Evolutionary conservation across 2,329 filamentous ascomycete genomes (phyloP).

Genomic region (Cladophialophora bantiana): DNA sequence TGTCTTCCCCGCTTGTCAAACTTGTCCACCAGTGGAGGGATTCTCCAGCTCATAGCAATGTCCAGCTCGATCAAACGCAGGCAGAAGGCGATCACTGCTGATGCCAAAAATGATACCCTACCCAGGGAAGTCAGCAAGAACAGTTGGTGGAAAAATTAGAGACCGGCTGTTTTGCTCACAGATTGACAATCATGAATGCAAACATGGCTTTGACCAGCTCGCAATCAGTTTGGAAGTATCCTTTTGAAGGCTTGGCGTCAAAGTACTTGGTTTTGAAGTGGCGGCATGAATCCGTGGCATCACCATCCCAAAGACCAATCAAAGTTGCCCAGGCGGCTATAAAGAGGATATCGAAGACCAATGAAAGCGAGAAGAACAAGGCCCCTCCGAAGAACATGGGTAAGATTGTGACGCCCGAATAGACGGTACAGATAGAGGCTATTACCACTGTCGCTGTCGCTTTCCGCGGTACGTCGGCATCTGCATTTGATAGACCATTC

Average conservation of each 20-base stretch:
- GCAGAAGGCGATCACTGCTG: slow-evolving; percentile 25
- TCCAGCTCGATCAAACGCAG: slow-evolving; percentile 33
- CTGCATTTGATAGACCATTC: slow-evolving; percentile 30
- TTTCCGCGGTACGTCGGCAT: slow-evolving; percentile 27
- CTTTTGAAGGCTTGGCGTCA: slow-evolving; percentile 11
- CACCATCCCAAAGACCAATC: slow-evolving; percentile 32
- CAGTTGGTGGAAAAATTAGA: background rate
- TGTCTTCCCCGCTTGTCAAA: slow-evolving; percentile 11
- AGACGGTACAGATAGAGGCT: slow-evolving; percentile 27
- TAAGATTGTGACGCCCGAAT: slow-evolving; percentile 26
- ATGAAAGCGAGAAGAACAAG: slow-evolving; percentile 29
- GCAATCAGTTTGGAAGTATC: slow-evolving; percentile 30
- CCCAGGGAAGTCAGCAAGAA: background rate
- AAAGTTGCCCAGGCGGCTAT: slow-evolving; percentile 29
- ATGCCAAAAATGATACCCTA: slow-evolving; percentile 25
- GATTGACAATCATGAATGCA: slow-evolving; percentile 35
- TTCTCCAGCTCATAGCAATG: slow-evolving; percentile 27
- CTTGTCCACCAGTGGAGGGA: slow-evolving; percentile 23
- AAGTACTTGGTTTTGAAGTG: slow-evolving; percentile 29
- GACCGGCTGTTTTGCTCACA: slow-evolving; percentile 19
- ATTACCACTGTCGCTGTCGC: slow-evolving; percentile 26
- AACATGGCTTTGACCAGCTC: slow-evolving; percentile 35
- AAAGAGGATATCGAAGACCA: slow-evolving; percentile 27
- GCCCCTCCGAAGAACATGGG: slow-evolving; percentile 33
- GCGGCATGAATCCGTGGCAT: slow-evolving; percentile 28